phyloP scores from a whole-genome alignment of 495 filamentous ascomycete genomes.

The Hamigera avellanea region DNA sequence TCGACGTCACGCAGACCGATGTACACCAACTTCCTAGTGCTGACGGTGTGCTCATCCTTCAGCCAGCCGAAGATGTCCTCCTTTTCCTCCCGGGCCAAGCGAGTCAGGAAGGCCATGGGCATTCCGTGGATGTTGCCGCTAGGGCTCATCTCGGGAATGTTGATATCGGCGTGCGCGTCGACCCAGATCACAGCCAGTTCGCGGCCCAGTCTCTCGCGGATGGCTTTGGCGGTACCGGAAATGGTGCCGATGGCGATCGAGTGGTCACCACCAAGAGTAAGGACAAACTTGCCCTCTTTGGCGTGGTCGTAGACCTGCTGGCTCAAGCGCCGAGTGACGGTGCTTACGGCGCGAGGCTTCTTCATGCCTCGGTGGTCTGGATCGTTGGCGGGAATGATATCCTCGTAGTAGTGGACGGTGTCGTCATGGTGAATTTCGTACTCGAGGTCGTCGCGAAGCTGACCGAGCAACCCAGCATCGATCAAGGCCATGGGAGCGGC shows the following conservation, averaged over 20 bases:
- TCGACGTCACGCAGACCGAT: conserved; percentile 95
- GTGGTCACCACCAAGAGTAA: conserved; percentile 94
- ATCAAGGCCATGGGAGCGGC: conserved; percentile 87
- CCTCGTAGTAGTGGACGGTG: conserved; percentile 70
- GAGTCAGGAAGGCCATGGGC: conserved; percentile 88
- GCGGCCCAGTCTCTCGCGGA: conserved; percentile 64
- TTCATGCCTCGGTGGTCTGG: conserved; percentile 85
- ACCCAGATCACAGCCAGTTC: conserved; percentile 97
- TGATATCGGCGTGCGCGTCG: conserved; percentile 96
- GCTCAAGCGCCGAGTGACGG: conserved; percentile 70
- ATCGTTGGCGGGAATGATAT: conserved; percentile 53
- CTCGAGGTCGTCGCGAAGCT: conserved; percentile 73
- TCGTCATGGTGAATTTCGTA: conserved; percentile 81
- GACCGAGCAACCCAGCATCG: conserved; percentile 71
- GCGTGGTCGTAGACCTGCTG: conserved; percentile 83
- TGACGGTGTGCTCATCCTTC: conserved; percentile 49
- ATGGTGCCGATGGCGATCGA: conserved; percentile 92
- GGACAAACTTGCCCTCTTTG: conserved; percentile 69
- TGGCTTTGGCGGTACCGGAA: conserved; percentile 71
- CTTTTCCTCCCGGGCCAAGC: conserved; percentile 60
- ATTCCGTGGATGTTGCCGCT: conserved; percentile 97
- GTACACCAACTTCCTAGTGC: conserved; percentile 83
- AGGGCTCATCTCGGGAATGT: conserved; percentile 78
- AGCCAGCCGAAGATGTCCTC: conserved; percentile 84
- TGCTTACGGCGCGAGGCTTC: conserved; percentile 77